Conservation (phyloP, 805 yeast species). For the Kazachstania psychrophila region DNA sequence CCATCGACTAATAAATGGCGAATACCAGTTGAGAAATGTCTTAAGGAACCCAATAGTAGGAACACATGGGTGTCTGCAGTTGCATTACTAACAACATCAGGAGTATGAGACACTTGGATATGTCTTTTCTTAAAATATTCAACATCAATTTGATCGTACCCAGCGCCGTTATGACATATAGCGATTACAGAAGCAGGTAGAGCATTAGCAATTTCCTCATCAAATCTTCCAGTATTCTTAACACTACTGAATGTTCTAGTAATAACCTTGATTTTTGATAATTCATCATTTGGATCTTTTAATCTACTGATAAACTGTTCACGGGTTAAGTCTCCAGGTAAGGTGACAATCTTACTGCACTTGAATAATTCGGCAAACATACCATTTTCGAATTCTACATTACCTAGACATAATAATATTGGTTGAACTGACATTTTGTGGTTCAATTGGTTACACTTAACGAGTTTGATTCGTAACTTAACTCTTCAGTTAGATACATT, state of each 20-base stretch:
- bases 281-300: constrained; percentile 27
- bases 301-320: constrained; percentile 26
- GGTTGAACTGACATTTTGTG: constrained; percentile 35
- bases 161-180: constrained; percentile 62
- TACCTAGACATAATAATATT: constrained; percentile 58
- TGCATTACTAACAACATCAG: constrained; percentile 56
- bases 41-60: constrained; percentile 51
- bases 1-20: constrained; percentile 42
- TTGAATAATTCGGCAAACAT: constrained; percentile 54
- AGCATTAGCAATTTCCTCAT: constrained; percentile 45
- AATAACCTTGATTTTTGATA: constrained; percentile 30
- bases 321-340: constrained; percentile 34
- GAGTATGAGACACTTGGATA: constrained; percentile 61
- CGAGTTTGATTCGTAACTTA: no score
- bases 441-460: no score
- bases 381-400: constrained; percentile 46
- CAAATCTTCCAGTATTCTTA: constrained; percentile 51
- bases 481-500: no score
- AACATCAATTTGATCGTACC: constrained; percentile 64
- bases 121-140: constrained; percentile 40
- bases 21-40: constrained; percentile 59
- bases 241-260: constrained; percentile 48
- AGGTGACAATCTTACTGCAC: constrained; percentile 40
- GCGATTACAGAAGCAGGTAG: constrained; percentile 47
- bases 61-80: constrained; percentile 67